Base-by-base conservation (phyloP, 805 yeast species). In the Saccharomycopsis capsularis region DNA sequence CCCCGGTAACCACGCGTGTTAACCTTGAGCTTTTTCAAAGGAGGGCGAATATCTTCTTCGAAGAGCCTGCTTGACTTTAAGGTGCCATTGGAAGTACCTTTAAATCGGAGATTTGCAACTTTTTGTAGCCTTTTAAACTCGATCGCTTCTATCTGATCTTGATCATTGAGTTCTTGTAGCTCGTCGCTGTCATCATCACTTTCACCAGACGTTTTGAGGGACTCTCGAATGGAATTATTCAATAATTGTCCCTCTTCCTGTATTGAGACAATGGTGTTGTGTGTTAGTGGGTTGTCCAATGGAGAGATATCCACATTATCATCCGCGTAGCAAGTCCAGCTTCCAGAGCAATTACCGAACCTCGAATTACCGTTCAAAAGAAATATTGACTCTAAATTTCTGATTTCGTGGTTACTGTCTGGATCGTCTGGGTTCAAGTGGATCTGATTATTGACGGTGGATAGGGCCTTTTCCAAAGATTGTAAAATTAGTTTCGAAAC, bases 241-340 rank as follows among this genome's bases (percentile, higher is more conserved):
- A n/a, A n/a, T n/a, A n/a, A n/a, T 36, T 36, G 40, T 36, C 15
- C n/a, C 18, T 36, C 40, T 9, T 9, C 38, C 38, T 34, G 38
- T 13, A 39, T 13, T 5, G 63, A 59, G 37, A 57, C 55, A 13
- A 76, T 50, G 1, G 69, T 52, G 2, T 64, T 54, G 58, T 81
- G 87, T 1, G 60, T 56, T 6, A 63, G 64, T 0, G 67, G 60
- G 32, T 69, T 63, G 16, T 72, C 76, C 34, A 85, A 66, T 0
- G 95, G 90, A 0, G 81, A 73, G 2, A 74, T 69, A 61, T 86
- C 95, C 4, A 79, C 76, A 1, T 69, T 65, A 0, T 79, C 79
- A 55, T 80, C 79, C 0, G 95, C 91, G 61, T 84, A 86, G 5
- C 56, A 50, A 0, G 76, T 60, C 95, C 95, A 86, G 5, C 77